Conservation (phyloP, 768 basidiomycete genomes). For the Russula foetens region DNA sequence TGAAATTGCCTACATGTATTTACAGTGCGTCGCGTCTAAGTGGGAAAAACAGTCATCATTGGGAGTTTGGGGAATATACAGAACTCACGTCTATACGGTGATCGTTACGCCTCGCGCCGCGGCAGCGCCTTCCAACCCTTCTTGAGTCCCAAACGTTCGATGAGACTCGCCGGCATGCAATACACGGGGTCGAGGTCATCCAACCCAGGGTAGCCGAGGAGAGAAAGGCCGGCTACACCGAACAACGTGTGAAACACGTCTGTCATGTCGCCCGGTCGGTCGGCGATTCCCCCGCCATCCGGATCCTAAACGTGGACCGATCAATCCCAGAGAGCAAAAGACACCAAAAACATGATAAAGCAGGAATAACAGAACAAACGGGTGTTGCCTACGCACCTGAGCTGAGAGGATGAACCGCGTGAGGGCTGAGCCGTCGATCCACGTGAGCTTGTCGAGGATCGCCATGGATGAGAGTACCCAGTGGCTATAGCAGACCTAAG, state of each 20-base stretch:
- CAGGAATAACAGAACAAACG: not conserved
- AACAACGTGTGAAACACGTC: constrained; percentile 98
- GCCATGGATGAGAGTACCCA: constrained; percentile 90
- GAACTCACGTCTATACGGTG: not conserved
- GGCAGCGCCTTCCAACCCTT: constrained; percentile 58
- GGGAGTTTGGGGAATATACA: not conserved
- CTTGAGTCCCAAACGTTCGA: constrained; percentile 58
- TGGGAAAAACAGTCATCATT: too few species aligned
- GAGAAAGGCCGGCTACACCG: constrained; percentile 77
- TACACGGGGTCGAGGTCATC: constrained; percentile 89
- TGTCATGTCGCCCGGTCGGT: constrained; percentile 85
- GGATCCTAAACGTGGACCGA: constrained; percentile 48
- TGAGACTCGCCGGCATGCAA: constrained; percentile 83
- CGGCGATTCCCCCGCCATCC: constrained; percentile 89
- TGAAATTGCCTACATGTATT: too few species aligned
- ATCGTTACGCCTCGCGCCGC: constrained; percentile 23
- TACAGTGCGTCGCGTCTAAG: not conserved
- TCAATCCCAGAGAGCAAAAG: not conserved
- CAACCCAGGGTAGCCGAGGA: constrained; percentile 80
- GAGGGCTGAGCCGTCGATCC: constrained; percentile 83
- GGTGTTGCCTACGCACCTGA: constrained; percentile 44
- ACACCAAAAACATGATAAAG: not conserved
- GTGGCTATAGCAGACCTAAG: constrained; percentile 94
- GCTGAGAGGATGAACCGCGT: constrained; percentile 79
- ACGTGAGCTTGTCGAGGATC: constrained; percentile 71